phyloP scores from a whole-genome alignment of 2,329 filamentous ascomycete genomes.

The Beauveria caledonica region DNA sequence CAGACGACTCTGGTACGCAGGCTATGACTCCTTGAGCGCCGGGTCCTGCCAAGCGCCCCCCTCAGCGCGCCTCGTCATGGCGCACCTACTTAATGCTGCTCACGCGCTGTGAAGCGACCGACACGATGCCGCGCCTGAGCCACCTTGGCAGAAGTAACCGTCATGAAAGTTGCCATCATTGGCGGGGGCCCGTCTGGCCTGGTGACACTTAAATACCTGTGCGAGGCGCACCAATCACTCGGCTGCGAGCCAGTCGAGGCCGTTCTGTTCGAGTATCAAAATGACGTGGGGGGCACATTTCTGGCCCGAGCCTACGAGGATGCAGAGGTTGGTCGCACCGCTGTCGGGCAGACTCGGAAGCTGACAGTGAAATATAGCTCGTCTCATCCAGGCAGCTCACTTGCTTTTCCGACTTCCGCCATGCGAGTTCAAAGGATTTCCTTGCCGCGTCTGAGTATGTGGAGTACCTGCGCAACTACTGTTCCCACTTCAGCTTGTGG shows the following conservation, averaged over 20 bases:
- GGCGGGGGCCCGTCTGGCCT: not conserved
- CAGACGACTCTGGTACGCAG: too few species aligned
- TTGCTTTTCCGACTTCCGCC: constrained; percentile 37
- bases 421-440: constrained; percentile 30
- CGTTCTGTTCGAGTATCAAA: constrained; percentile 32
- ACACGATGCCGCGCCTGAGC: not conserved
- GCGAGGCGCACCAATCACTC: constrained; percentile 24
- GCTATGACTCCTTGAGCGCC: not conserved
- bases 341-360: accelerated
- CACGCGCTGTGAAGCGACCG: not conserved
- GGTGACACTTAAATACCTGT: constrained; percentile 25
- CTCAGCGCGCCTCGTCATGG: too few species aligned
- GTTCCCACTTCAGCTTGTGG: constrained; percentile 29
- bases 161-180: not conserved
- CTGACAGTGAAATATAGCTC: not conserved
- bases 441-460: constrained; percentile 28
- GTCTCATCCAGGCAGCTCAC: constrained; percentile 34
- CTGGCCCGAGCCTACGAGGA: not conserved
- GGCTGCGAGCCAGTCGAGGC: constrained; percentile 27
- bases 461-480: constrained; percentile 32
- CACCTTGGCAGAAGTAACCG: not conserved
- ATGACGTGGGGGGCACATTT: constrained; percentile 32
- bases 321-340: not conserved
- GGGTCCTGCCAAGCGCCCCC: too few species aligned
- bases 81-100: not conserved